phyloP scores from a whole-genome alignment of 768 basidiomycete genomes.

The Mycena olivaceomarginata region DNA sequence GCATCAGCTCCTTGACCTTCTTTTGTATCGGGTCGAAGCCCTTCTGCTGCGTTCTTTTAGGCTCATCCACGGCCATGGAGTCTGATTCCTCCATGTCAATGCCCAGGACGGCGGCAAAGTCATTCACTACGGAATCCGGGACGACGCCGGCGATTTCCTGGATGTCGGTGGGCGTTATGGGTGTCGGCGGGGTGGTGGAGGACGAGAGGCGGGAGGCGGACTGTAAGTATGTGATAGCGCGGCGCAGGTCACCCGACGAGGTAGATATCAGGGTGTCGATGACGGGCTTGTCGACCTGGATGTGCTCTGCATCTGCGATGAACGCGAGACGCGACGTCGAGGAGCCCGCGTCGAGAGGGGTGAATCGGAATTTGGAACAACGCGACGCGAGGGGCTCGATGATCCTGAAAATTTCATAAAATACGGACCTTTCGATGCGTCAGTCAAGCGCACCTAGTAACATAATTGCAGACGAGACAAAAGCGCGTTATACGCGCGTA shows the following conservation, averaged over 20 bases:
- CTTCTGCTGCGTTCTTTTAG: conserved; percentile 53
- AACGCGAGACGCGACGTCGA: conserved; percentile 84
- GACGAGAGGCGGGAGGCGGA: conserved; percentile 93
- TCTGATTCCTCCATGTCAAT: conserved; percentile 71
- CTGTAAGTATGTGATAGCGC: conserved; percentile 98
- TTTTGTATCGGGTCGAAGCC: conserved; percentile 79
- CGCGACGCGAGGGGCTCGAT: conserved; percentile 99
- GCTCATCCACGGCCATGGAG: conserved; percentile 72
- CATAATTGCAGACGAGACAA: conserved; percentile 99
- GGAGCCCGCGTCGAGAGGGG: conserved; percentile 89
- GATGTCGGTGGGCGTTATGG: conserved; percentile 86
- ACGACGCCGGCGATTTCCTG: conserved; percentile 99
- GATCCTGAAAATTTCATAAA: conserved; percentile 73
- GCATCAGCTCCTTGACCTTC: conserved; percentile 85
- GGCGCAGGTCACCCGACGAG: conserved; percentile 95
- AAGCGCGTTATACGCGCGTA: conserved; percentile 98
- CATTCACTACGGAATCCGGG: conserved; percentile 81
- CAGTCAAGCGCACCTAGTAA: conserved; percentile 83
- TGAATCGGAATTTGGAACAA: conserved; percentile 99
- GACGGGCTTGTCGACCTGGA: conserved; percentile 75
- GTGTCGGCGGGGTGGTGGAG: conserved; percentile 81
- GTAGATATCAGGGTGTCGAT: conserved; percentile 84
- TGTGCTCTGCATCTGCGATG: conserved; percentile 86
- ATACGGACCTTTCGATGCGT: neutral
- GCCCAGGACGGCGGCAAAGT: conserved; percentile 83